These are phyloP conservation scores for Globisporangium middletonii DNA, from an alignment of 352 stramenopile species.

Conservation along the genomic window DNA sequence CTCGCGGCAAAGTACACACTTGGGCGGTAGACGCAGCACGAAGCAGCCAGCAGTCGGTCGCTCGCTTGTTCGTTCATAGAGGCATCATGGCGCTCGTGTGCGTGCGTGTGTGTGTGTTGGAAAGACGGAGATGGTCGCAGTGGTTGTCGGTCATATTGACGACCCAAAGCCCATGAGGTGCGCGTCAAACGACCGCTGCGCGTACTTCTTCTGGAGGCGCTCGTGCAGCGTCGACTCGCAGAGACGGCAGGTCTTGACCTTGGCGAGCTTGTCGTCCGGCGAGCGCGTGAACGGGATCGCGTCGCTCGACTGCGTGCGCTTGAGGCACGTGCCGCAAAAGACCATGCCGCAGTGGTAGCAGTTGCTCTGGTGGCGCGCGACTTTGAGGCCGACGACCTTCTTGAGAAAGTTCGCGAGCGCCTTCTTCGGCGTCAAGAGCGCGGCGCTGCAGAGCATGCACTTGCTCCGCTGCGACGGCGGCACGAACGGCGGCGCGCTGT, in stretches of 20 bases:
- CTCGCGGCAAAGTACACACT: no score
- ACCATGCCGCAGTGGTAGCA: conserved; percentile 82
- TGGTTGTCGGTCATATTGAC: not conserved
- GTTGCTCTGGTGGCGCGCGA: conserved; percentile 53
- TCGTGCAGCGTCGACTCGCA: conserved; percentile 62
- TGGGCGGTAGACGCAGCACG: no score
- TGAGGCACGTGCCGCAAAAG: conserved; percentile 62
- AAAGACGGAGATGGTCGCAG: not conserved
- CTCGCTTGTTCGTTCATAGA: not conserved
- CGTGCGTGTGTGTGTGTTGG: no score
- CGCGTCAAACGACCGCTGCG: conserved; percentile 49
- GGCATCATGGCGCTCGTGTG: no score
- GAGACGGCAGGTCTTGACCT: conserved; percentile 54
- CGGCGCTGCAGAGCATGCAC: conserved; percentile 69
- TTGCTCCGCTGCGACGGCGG: conserved; percentile 45
- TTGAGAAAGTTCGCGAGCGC: conserved; percentile 55
- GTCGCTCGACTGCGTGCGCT: conserved; percentile 36
- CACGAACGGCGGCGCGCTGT: conserved; percentile 36
- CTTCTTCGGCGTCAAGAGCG: conserved; percentile 41
- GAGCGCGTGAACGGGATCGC: conserved; percentile 50
- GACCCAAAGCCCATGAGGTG: conserved; percentile 46
- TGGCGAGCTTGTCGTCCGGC: conserved; percentile 44
- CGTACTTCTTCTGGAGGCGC: conserved; percentile 41
- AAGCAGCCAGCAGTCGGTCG: no score
- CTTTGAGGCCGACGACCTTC: conserved; percentile 32